Conservation (phyloP, 1,139 yeast genomes). For the Suhomyces taliae region DNA sequence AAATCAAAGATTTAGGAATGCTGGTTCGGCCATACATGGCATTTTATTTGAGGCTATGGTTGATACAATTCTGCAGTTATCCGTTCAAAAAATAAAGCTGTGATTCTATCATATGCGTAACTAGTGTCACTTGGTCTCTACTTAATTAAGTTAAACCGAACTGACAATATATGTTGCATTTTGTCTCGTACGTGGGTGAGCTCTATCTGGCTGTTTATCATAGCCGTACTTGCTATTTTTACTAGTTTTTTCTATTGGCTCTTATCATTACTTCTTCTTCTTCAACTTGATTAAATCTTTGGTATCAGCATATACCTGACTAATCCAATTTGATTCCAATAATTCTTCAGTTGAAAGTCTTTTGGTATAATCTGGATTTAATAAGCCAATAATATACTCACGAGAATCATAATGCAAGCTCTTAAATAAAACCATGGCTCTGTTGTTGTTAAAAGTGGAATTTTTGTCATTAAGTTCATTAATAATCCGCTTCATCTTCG, state of each 20-base stretch:
- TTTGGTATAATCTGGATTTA: conserved; percentile 31
- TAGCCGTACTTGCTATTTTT: no score
- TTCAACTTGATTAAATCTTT: conserved; percentile 30
- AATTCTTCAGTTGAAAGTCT: conserved; percentile 28
- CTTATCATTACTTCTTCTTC: conserved; percentile 4
- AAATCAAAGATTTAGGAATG: no score
- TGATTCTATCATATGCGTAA: no score
- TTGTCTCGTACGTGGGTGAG: no score
- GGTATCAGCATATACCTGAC: conserved; percentile 46
- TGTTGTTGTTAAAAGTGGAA: conserved; percentile 22
- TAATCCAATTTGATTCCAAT: conserved; percentile 39
- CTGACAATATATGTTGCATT: no score
- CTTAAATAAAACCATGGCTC: conserved; percentile 36
- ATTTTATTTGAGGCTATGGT: no score
- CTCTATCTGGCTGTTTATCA: no score
- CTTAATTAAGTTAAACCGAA: no score
- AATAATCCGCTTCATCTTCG: conserved; percentile 10
- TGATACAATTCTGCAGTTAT: no score
- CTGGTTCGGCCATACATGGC: no score
- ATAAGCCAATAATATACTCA: conserved; percentile 30
- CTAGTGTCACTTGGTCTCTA: no score
- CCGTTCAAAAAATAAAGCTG: no score
- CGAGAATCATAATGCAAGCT: conserved; percentile 43
- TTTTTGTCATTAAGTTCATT: conserved; percentile 18
- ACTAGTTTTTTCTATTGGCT: not conserved